Conservation (phyloP, 805 yeast genomes). For the Starmerella floris region DNA sequence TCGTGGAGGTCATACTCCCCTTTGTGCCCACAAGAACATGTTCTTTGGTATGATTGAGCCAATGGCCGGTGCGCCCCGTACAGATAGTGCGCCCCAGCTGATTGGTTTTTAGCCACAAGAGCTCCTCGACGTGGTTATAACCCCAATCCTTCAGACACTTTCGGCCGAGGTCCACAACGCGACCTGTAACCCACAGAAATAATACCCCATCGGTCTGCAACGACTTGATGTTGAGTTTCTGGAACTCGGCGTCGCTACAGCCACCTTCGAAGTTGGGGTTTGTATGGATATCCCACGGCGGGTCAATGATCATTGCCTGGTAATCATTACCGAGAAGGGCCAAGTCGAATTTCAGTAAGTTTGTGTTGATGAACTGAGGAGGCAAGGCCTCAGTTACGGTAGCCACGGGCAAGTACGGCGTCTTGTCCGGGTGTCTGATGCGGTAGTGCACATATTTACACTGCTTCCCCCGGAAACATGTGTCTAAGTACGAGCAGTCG, state of each 20-base stretch:
- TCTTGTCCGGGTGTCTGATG: slow-evolving; percentile 19
- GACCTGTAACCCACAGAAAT: slow-evolving; percentile 87
- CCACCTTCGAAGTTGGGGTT: slow-evolving; percentile 27
- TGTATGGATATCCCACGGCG: slow-evolving; percentile 96
- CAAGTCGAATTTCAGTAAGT: slow-evolving; percentile 62
- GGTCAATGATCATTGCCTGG: slow-evolving; percentile 70
- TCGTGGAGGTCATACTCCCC: slow-evolving; percentile 59
- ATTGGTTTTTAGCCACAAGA: slow-evolving; percentile 83
- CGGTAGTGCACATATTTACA: slow-evolving; percentile 73
- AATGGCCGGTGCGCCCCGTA: slow-evolving; percentile 93
- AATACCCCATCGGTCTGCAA: slow-evolving; percentile 76
- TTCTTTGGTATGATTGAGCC: slow-evolving; percentile 92
- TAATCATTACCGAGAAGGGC: slow-evolving; percentile 63
- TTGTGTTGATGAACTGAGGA: slow-evolving; percentile 79
- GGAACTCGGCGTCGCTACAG: slow-evolving; percentile 54
- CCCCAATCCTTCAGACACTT: slow-evolving; percentile 73
- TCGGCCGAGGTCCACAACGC: slow-evolving; percentile 81
- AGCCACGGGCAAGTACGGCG: not conserved
- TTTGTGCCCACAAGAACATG: slow-evolving; percentile 76
- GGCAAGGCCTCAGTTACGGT: not conserved
- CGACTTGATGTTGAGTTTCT: slow-evolving; percentile 48
- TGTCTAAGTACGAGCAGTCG: slow-evolving; percentile 86
- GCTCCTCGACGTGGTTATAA: slow-evolving; percentile 59
- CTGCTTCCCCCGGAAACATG: slow-evolving; percentile 72
- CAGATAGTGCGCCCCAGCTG: slow-evolving; percentile 80